phyloP scores from a whole-genome alignment of 2,329 filamentous ascomycete genomes.

The Trichothecium roseum region DNA sequence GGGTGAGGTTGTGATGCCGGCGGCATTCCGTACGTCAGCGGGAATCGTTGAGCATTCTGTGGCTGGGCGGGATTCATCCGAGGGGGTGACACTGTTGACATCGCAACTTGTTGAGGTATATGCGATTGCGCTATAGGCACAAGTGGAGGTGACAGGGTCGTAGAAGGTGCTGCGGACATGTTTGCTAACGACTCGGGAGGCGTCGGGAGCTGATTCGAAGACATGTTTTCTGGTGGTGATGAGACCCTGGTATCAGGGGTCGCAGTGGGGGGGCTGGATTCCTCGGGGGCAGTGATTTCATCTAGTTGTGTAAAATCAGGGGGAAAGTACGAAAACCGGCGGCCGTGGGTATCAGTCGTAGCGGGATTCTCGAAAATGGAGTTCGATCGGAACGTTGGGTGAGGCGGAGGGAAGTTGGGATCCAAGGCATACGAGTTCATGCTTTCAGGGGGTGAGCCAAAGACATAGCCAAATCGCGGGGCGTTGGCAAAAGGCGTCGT shows the following conservation, averaged over 20 bases:
- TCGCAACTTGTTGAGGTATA: background rate
- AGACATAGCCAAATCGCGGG: constrained; percentile 48
- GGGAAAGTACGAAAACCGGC: constrained; percentile 54
- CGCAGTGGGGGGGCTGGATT: constrained; percentile 21
- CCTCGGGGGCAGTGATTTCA: constrained; percentile 19
- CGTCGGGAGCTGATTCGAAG: constrained; percentile 26
- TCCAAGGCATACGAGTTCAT: constrained; percentile 36
- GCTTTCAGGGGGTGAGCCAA: constrained; percentile 44
- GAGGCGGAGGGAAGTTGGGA: constrained; percentile 29
- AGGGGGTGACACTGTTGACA: background rate
- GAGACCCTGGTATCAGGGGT: constrained; percentile 15
- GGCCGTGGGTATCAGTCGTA: constrained; percentile 40
- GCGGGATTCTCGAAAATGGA: constrained; percentile 55
- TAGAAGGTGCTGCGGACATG: constrained; percentile 18
- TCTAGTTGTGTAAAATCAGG: constrained; percentile 35
- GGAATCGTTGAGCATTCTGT: constrained; percentile 3
- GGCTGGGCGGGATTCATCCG: background rate
- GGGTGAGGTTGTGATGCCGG: constrained; percentile 11
- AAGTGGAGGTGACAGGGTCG: constrained; percentile 26
- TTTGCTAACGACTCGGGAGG: constrained; percentile 31
- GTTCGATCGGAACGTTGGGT: constrained; percentile 52
- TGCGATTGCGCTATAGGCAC: constrained; percentile 18
- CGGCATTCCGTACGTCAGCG: constrained; percentile 4
- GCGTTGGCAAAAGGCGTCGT: constrained; percentile 31
- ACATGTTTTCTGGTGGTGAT: constrained; percentile 17